Conservation (phyloP, 805 yeast species). For the Wickerhamomyces bovis region DNA sequence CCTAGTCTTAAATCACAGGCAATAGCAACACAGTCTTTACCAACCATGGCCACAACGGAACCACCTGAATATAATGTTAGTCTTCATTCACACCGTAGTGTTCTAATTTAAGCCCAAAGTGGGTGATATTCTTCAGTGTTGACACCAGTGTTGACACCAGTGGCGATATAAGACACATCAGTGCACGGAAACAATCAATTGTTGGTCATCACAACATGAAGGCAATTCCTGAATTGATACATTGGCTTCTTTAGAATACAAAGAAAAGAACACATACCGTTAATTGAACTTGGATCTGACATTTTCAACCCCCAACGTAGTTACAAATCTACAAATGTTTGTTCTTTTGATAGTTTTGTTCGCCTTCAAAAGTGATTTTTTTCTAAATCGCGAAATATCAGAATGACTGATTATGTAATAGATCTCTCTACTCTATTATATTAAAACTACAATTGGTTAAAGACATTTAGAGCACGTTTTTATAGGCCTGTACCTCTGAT, state of each 20-base stretch:
- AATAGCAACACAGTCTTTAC: conserved; percentile 96
- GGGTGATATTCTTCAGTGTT: background rate
- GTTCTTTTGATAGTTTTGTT: background rate
- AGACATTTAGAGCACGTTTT: too few species aligned
- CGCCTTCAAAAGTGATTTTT: background rate
- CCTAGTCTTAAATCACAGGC: conserved; percentile 95
- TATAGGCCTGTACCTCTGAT: background rate
- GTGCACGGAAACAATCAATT: too few species aligned
- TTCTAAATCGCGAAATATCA: background rate
- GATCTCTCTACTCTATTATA: too few species aligned
- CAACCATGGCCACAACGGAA: conserved; percentile 96
- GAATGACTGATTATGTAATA: too few species aligned
- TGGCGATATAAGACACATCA: background rate
- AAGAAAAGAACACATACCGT: conserved; percentile 41
- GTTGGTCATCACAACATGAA: too few species aligned
- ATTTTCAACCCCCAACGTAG: conserved; percentile 24
- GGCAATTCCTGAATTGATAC: too few species aligned
- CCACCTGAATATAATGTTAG: conserved; percentile 51
- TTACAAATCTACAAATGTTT: background rate
- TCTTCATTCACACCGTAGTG: background rate
- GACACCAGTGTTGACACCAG: background rate
- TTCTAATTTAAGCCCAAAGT: background rate
- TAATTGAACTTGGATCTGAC: conserved; percentile 77
- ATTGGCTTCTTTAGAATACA: too few species aligned
- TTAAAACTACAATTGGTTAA: too few species aligned